phyloP scores from a whole-genome alignment of 805 yeast species.

The Cyberlindnera sargentensis region DNA sequence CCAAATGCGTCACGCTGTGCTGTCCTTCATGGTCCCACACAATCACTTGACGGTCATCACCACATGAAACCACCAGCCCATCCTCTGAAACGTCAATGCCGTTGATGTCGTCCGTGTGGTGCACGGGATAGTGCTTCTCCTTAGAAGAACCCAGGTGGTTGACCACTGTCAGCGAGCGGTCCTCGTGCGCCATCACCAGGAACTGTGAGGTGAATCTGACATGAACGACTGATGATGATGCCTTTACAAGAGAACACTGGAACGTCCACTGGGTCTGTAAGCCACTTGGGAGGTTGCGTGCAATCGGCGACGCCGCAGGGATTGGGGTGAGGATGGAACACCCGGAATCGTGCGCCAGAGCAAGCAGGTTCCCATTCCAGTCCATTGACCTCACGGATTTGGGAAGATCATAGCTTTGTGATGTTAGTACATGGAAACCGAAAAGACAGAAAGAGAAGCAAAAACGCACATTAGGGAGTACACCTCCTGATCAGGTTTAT shows the following conservation, averaged over 20 bases:
- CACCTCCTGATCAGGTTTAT: constrained; percentile 15
- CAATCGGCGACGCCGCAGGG: constrained; percentile 14
- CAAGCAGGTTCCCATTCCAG: constrained; percentile 20
- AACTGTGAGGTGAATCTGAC: constrained; percentile 19
- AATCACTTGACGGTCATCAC: constrained; percentile 25
- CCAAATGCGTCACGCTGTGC: constrained; percentile 4
- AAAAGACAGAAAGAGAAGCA: not conserved
- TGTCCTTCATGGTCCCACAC: constrained; percentile 24
- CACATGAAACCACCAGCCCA: constrained; percentile 25
- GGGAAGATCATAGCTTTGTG: constrained; percentile 16
- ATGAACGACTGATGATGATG: constrained; percentile 8
- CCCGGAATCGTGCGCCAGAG: constrained; percentile 17
- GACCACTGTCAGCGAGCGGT: constrained; percentile 14
- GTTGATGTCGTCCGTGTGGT: constrained; percentile 24
- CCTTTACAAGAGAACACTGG: constrained; percentile 10
- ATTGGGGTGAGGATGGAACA: constrained; percentile 20
- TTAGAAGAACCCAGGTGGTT: constrained; percentile 17
- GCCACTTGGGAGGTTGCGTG: constrained; percentile 16
- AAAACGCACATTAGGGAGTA: constrained; percentile 17
- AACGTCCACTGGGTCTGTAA: constrained; percentile 23
- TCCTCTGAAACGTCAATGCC: constrained; percentile 24
- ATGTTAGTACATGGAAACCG: not conserved
- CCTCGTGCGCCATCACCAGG: constrained; percentile 14
- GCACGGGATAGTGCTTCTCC: constrained; percentile 2
- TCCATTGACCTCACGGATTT: constrained; percentile 11